Evolutionary conservation across 2,329 filamentous ascomycete genomes (phyloP), one percentile per base, ranked within the genome.

Genomic region (Beauveria rudraprayagi): DNA sequence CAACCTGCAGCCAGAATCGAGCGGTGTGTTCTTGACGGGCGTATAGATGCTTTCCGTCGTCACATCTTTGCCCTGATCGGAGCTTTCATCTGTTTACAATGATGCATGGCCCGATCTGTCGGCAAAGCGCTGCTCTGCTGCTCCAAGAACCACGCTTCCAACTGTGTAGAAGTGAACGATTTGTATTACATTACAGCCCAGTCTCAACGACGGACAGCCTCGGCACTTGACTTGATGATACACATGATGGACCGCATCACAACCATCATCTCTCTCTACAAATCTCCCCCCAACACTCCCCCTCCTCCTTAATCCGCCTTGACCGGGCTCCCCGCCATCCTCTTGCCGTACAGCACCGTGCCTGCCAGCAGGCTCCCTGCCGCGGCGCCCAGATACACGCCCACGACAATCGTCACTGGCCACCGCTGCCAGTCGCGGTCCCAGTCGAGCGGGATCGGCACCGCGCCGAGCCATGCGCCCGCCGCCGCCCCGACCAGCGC

Each of bases 351-450:
- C 7, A 76, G 73, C 62, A 82, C 55, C 1, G 74, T 77, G 3
- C 82, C 82, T 0, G 87, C 86, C 19, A 85, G 65, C 60, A 84
- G 69, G 70, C 89, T 87, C 1, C 92, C 92, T 14, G 90, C 66
- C 1, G 84, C 79, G 73, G 90, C 92, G 1, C 94, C 94, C 6
- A 84, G 75, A 73, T 96, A 97, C 19, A 89, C 80, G 3, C 94
- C 94, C 2, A 84, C 86, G 5, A 97, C 76, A 62, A 99, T 89
- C 0, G 94, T 99, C 53, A 97, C 88, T 0, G 94, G 94, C 90
- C 93, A 99, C 73, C 88, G 90, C 83, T 99, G 94, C 94, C 94
- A 99, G 67, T 96, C 92, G n/a, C 94, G 86, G 73, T 99, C 94
- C 93, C 93, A 97, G 73, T 99, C 94, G 66, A 99, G 78, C 2